Conservation (phyloP, 495 filamentous ascomycete species). For the Hypoxylon fragiforme region DNA sequence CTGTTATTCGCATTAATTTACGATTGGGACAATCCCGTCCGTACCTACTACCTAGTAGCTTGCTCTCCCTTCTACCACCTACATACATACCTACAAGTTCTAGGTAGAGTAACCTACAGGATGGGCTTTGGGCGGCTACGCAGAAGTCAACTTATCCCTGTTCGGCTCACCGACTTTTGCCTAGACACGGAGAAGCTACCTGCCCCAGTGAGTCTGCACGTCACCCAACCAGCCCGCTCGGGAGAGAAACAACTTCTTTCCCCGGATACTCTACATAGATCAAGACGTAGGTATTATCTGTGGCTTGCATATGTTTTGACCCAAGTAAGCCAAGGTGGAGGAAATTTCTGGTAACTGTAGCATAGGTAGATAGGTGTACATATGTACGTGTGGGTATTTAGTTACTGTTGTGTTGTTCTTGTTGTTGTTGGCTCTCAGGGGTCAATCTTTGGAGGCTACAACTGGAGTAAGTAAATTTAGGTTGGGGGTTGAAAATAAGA, state of each 20-base stretch:
- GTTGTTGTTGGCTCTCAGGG: too few species aligned
- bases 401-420: too few species aligned
- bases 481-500: too few species aligned
- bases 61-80: slow-evolving; percentile 1
- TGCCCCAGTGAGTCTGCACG: slow-evolving; percentile 31
- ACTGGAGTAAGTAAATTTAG: too few species aligned
- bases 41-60: too few species aligned
- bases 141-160: slow-evolving; percentile 21
- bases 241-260: slow-evolving; percentile 24
- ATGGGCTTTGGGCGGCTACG: slow-evolving; percentile 27
- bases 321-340: slow-evolving; percentile 5
- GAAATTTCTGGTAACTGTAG: too few species aligned
- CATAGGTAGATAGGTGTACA: too few species aligned
- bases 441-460: too few species aligned
- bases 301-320: slow-evolving; percentile 29
- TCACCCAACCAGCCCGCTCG: slow-evolving; percentile 28
- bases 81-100: slow-evolving; percentile 2
- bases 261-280: slow-evolving; percentile 34
- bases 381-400: too few species aligned
- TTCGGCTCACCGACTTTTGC: slow-evolving; percentile 41
- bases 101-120: slow-evolving; percentile 3
- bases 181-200: slow-evolving; percentile 18
- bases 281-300: slow-evolving; percentile 16
- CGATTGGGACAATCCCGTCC: slow-evolving; percentile 3
- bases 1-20: slow-evolving; percentile 8